phyloP scores from a whole-genome alignment of 805 yeast genomes.

The Wickerhamomyces alni region DNA sequence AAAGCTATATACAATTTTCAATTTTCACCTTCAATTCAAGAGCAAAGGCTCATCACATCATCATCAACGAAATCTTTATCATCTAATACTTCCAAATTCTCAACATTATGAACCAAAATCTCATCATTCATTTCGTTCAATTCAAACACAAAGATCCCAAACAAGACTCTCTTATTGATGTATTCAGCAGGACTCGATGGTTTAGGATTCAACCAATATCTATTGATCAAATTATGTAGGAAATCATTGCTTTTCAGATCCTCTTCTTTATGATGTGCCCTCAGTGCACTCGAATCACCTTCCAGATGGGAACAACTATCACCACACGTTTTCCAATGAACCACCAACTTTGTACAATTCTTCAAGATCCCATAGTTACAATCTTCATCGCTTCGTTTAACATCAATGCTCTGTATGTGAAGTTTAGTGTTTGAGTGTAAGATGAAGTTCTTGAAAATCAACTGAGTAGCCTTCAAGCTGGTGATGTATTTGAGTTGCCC shows the following conservation, averaged over 20 bases:
- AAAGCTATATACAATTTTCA: not conserved
- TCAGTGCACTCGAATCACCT: not conserved
- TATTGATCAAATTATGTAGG: not conserved
- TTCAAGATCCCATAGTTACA: slow-evolving; percentile 6
- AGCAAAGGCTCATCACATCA: slow-evolving; percentile 5
- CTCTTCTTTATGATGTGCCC: slow-evolving; percentile 1
- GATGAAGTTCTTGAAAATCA: slow-evolving; percentile 48
- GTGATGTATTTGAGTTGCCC: slow-evolving; percentile 53
- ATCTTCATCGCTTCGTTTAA: slow-evolving; percentile 3
- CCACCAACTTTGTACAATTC: slow-evolving; percentile 39
- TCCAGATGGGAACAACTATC: slow-evolving; percentile 45
- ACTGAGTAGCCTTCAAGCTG: slow-evolving; percentile 49
- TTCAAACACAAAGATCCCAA: slow-evolving; percentile 63
- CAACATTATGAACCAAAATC: slow-evolving; percentile 60
- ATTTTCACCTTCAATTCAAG: not conserved
- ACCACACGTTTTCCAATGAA: slow-evolving; percentile 54
- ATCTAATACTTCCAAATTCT: slow-evolving; percentile 55
- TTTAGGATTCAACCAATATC: not conserved
- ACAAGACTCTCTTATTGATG: slow-evolving; percentile 10
- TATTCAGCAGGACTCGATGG: not conserved
- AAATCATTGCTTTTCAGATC: not conserved
- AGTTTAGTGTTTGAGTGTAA: slow-evolving; percentile 45
- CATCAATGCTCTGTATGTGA: slow-evolving; percentile 34
- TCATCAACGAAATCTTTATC: slow-evolving; percentile 17
- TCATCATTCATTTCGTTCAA: slow-evolving; percentile 46